A percentile compares a stretch with the other conserved stretches of the same genome.
Evolutionary conservation across 1,284 basidiomycete species (phyloP).

Genomic region (Malassezia psittaci): DNA sequence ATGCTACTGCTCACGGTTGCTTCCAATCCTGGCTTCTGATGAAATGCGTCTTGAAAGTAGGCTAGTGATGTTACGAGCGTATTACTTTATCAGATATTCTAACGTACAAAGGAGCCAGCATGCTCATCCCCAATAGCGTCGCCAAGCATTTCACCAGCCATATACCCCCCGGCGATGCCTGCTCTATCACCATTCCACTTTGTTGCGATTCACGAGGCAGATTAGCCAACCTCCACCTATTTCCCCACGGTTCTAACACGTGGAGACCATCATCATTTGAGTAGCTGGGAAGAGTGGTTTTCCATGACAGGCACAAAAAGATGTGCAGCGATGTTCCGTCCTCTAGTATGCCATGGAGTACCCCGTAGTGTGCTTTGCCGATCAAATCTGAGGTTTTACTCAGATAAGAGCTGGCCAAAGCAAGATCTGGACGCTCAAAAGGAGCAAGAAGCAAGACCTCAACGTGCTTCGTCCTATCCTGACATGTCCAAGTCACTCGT

Average conservation of each 20-base stretch:
- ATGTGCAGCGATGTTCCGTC: not conserved
- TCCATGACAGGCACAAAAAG: no score
- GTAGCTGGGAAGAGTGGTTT: no score
- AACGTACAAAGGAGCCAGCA: constrained; percentile 16
- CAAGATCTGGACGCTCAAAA: not conserved
- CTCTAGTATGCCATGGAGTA: not conserved
- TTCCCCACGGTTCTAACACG: not conserved
- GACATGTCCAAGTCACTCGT: constrained; percentile 11
- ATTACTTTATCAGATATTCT: constrained; percentile 16
- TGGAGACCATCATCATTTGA: no score
- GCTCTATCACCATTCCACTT: constrained; percentile 37
- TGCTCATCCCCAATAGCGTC: constrained; percentile 13
- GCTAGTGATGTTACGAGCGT: constrained; percentile 28
- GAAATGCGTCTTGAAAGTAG: constrained; percentile 21
- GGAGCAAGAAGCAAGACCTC: not conserved
- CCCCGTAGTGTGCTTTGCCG: not conserved
- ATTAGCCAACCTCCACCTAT: no score
- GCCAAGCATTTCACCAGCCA: not conserved
- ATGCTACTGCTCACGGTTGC: constrained; percentile 21
- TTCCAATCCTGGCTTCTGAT: not conserved
- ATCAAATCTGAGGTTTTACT: not conserved
- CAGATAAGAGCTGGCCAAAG: not conserved
- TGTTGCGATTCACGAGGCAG: constrained; percentile 11
- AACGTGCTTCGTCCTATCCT: not conserved
- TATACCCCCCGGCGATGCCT: constrained; percentile 20